phyloP scores from a whole-genome alignment of 108 stramenopile genomes.

The Nannochloropsis gaditana region DNA sequence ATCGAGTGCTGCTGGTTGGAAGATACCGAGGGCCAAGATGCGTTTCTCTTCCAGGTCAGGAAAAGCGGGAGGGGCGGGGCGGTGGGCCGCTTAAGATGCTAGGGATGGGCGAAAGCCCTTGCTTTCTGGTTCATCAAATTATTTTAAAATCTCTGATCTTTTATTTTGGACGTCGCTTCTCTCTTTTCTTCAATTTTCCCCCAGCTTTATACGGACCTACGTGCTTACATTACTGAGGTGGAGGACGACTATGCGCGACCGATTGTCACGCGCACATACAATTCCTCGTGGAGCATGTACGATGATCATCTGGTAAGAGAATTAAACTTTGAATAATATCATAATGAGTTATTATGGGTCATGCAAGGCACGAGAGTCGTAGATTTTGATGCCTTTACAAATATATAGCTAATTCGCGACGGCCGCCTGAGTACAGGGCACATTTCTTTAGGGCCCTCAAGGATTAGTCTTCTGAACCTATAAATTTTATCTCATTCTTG shows the following conservation, averaged over 20 bases:
- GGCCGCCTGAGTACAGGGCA: too few species aligned
- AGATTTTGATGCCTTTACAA: too few species aligned
- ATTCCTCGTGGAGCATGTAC: neutral
- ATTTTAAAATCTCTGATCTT: neutral
- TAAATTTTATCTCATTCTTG: too few species aligned
- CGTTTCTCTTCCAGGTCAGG: neutral
- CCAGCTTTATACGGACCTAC: neutral
- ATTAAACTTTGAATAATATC: too few species aligned
- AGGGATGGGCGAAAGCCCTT: too few species aligned
- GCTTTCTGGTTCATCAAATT: neutral
- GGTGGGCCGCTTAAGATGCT: neutral
- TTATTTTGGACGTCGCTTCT: neutral
- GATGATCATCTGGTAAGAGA: neutral
- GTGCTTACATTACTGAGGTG: neutral
- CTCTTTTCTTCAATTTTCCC: neutral
- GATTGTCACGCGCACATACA: neutral
- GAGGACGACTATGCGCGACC: neutral
- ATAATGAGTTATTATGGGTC: too few species aligned
- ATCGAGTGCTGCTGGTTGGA: constrained; percentile 4
- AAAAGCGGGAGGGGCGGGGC: neutral
- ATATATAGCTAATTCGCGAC: too few species aligned
- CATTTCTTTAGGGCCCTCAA: too few species aligned
- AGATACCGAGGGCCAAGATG: neutral
- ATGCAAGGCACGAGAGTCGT: too few species aligned
- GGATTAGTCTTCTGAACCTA: too few species aligned